Evolutionary conservation across 352 stramenopile species (phyloP).

Genomic region (Pythium utonaiense): DNA sequence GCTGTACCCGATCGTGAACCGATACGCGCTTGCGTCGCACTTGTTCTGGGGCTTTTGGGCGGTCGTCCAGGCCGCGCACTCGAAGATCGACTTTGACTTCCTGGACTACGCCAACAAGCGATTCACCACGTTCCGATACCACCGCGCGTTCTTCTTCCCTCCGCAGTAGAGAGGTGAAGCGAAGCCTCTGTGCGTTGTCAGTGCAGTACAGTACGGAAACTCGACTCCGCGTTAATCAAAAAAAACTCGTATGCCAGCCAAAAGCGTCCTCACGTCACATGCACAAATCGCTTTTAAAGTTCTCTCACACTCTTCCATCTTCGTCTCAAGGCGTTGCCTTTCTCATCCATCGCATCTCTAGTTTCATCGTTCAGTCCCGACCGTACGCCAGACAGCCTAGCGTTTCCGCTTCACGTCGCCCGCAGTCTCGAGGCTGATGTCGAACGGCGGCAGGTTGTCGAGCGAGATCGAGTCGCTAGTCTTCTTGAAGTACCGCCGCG

Average conservation of each 20-base stretch:
- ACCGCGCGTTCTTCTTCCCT: conserved; percentile 57
- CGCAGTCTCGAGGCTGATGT: conserved; percentile 79
- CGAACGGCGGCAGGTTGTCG: conserved; percentile 84
- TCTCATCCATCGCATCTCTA: background rate
- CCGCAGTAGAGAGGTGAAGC: conserved; percentile 10
- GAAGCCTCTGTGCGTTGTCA: background rate
- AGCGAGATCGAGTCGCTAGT: conserved; percentile 83
- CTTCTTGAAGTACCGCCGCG: conserved; percentile 87
- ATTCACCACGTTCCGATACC: conserved; percentile 77
- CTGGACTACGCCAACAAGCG: conserved; percentile 80
- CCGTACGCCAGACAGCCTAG: conserved; percentile 28
- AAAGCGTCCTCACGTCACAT: background rate
- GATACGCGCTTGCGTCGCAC: conserved; percentile 88
- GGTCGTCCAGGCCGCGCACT: conserved; percentile 89
- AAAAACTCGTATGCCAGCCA: too few relatives aligned
- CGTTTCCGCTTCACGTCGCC: conserved; percentile 86
- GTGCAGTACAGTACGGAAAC: background rate
- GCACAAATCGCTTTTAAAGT: background rate
- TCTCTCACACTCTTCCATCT: too few relatives aligned
- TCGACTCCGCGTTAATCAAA: background rate
- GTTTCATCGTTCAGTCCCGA: background rate
- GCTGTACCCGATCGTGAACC: conserved; percentile 82
- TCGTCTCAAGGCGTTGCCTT: background rate
- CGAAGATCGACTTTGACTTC: conserved; percentile 90
- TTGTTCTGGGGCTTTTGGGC: conserved; percentile 94